phyloP scores from a whole-genome alignment of 2,329 filamentous ascomycete genomes.

The Diaporthe vexans region DNA sequence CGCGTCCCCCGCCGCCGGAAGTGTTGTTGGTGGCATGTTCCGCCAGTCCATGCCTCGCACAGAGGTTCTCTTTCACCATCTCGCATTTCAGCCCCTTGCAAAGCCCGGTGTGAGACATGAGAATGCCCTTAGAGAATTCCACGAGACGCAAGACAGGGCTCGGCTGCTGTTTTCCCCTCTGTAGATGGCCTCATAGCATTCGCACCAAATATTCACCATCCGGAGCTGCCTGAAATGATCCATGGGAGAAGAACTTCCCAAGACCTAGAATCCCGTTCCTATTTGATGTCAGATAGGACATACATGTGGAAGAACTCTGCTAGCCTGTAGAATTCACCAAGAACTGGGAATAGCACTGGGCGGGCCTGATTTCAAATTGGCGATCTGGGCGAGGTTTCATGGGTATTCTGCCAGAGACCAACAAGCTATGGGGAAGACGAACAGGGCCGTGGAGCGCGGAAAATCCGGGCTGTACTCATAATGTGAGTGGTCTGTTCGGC shows the following conservation, averaged over 20 bases:
- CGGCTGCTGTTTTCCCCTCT: not conserved
- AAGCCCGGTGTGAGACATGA: not conserved
- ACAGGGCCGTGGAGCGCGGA: not conserved
- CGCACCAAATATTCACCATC: not conserved
- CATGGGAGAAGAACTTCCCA: not conserved
- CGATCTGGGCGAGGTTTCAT: not conserved
- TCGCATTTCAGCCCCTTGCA: not conserved
- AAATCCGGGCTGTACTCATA: not conserved
- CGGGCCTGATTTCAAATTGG: not conserved
- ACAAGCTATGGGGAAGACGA: not conserved
- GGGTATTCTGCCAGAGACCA: not conserved
- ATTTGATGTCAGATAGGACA: not conserved
- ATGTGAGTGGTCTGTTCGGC: slow-evolving; percentile 2
- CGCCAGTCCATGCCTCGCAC: not conserved
- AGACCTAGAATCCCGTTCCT: not conserved
- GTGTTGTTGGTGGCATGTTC: not conserved
- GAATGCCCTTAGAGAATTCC: not conserved
- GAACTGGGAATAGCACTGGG: not conserved
- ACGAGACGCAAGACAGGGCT: not conserved
- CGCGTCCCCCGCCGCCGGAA: not conserved
- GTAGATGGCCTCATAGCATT: no score
- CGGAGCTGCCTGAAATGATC: not conserved
- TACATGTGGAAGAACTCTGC: not conserved
- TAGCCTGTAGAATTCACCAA: no score
- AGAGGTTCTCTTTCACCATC: not conserved